Evolutionary conservation across 1,284 basidiomycete genomes (phyloP), one percentile per base, ranked within the genome.

Genomic region (Cutaneotrichosporon sp.): DNA sequence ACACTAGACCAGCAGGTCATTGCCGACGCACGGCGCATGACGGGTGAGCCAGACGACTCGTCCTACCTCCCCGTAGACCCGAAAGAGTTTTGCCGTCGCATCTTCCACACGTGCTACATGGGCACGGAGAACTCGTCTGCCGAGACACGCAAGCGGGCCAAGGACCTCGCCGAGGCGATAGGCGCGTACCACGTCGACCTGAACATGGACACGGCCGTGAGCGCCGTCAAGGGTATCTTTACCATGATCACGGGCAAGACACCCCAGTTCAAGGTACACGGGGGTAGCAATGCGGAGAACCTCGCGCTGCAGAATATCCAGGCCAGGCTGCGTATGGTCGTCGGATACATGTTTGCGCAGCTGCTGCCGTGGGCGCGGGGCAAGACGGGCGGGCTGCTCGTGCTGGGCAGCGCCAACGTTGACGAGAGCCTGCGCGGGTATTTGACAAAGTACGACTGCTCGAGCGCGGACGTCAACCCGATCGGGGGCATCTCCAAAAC

Each of bases 101-200:
- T 97, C 54, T 97, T 99, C 79, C 91, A 97, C 70, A 97, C 94
- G 0, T 97, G 91, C 76, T 98, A 97, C 76, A 98, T 98, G 96
- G 94, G 94, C 12, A 98, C 94, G 0, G 88, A 93, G 72, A 94
- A 98, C 72, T 97, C 91, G 10, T 89, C 86, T 59, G 74, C 74
- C 1, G 94, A 97, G 62, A 98, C 96, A 8, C 79, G 92, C 13
- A 76, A 80, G 58, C 81, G 94, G 34, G 96, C 94, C 2, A 92
- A 88, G 69, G 83, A 87, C 45, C 81, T 99, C 7, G 84, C 88
- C 2, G 78, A 84, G 47, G 87, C 89, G 1, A 94, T 99, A 54
- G 93, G 94, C 66, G 86, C 87, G 88, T 94, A 97, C 72, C 96
- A 98, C 72, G 79, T 88, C 50, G 90, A 97, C 67, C 77, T 99